phyloP scores from a whole-genome alignment of 305 asterid species.

The Plantago rigida region DNA sequence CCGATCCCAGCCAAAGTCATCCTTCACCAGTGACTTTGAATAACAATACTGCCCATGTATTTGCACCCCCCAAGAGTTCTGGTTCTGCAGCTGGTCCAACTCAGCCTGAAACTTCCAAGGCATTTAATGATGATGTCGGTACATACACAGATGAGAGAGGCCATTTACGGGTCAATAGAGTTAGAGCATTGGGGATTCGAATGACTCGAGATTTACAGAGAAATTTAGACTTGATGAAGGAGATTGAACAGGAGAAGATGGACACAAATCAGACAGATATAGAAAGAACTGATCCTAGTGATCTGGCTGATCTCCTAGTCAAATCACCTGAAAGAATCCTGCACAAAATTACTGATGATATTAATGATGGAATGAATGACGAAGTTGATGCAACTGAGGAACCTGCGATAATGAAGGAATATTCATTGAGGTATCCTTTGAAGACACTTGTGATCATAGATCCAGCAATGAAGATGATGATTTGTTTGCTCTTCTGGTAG shows the following conservation, averaged over 20 bases:
- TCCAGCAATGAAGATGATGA: slow-evolving; percentile 47
- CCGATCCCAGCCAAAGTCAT: slow-evolving; percentile 33
- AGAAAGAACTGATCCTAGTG: slow-evolving; percentile 23
- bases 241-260: slow-evolving; percentile 50
- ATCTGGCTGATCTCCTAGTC: slow-evolving; percentile 29
- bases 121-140: slow-evolving; percentile 58
- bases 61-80: slow-evolving; percentile 28
- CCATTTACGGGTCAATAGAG: slow-evolving; percentile 63
- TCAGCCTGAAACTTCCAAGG: slow-evolving; percentile 39
- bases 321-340: slow-evolving; percentile 28
- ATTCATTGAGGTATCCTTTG: slow-evolving; percentile 76
- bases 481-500: slow-evolving; percentile 62
- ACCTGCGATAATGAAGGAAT: slow-evolving; percentile 30
- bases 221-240: slow-evolving; percentile 89
- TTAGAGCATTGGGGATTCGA: slow-evolving; percentile 86
- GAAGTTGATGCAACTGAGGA: slow-evolving; percentile 28
- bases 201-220: slow-evolving; percentile 97
- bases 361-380: slow-evolving; percentile 28
- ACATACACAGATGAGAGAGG: slow-evolving; percentile 91
- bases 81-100: slow-evolving; percentile 35
- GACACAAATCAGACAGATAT: slow-evolving; percentile 22
- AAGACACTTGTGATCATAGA: slow-evolving; percentile 35
- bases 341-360: slow-evolving; percentile 30
- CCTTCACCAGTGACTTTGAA: slow-evolving; percentile 31
- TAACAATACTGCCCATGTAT: slow-evolving; percentile 25